Evolutionary conservation across 2,329 filamentous ascomycete species (phyloP).

Genomic region (Talaromyces sp.): DNA sequence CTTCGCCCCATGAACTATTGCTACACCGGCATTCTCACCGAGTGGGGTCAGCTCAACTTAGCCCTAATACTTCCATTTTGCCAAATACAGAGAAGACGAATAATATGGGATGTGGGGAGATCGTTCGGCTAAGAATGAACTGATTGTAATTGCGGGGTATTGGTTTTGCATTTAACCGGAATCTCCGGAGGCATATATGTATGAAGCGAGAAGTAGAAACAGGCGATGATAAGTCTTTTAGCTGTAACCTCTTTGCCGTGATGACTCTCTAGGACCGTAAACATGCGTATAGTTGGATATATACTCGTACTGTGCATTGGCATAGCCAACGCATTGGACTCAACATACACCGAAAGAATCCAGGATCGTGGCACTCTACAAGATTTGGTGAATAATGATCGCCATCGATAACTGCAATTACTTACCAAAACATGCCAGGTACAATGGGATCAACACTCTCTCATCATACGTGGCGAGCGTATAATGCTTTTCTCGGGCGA

Average conservation of each 20-base stretch:
- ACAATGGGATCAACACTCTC: conserved; percentile 52
- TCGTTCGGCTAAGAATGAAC: too few relatives aligned
- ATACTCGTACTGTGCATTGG: neutral
- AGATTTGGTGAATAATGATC: neutral
- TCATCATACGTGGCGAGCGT: conserved; percentile 60
- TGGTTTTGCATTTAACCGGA: neutral
- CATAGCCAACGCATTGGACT: neutral
- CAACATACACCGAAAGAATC: neutral
- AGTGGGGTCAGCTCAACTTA: too few relatives aligned
- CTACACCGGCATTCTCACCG: too few relatives aligned
- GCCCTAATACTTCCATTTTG: too few relatives aligned
- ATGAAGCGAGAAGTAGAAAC: neutral
- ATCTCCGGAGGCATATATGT: neutral
- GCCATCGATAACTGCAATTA: neutral
- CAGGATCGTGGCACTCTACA: neutral
- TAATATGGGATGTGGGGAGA: too few relatives aligned
- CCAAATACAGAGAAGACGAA: too few relatives aligned
- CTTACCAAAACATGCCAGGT: neutral
- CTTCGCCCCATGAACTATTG: too few relatives aligned
- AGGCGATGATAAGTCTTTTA: neutral
- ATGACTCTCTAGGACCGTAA: neutral
- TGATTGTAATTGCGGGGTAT: neutral
- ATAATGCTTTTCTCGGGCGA: conserved; percentile 64
- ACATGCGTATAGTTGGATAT: neutral
- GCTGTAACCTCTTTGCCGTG: neutral